phyloP scores from a whole-genome alignment of 768 basidiomycete species.

The Rhodotorula taiwanensis region DNA sequence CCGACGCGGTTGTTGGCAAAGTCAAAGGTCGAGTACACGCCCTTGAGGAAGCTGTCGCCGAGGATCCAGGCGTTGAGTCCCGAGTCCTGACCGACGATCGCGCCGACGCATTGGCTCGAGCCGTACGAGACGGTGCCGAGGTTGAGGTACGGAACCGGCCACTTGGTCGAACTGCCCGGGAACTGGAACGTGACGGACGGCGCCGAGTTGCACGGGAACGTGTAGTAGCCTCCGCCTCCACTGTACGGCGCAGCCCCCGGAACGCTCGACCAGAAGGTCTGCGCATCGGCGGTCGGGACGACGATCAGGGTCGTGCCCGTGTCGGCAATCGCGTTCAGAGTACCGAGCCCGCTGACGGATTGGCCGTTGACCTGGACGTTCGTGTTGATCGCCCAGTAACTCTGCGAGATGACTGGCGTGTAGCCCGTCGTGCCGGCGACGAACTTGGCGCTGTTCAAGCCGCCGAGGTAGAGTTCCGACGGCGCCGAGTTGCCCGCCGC shows the following conservation, averaged over 20 bases:
- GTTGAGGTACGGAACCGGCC: slow-evolving; percentile 43
- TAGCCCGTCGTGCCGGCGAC: slow-evolving; percentile 40
- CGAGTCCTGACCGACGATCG: slow-evolving; percentile 32
- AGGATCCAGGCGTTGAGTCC: slow-evolving; percentile 35
- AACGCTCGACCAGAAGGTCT: slow-evolving; percentile 39
- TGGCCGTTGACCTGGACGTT: slow-evolving; percentile 44
- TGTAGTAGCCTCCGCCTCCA: slow-evolving; percentile 39
- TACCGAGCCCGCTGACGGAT: slow-evolving; percentile 26
- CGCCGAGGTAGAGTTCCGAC: slow-evolving; percentile 45
- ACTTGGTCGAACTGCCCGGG: not conserved
- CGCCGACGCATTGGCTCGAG: slow-evolving; percentile 25
- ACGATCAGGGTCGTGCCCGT: slow-evolving; percentile 37
- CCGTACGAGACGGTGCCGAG: slow-evolving; percentile 43
- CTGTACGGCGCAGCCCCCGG: too few species aligned
- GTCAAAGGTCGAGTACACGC: slow-evolving; percentile 33
- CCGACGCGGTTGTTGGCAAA: slow-evolving; percentile 34
- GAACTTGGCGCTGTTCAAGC: slow-evolving; percentile 41
- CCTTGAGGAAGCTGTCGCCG: slow-evolving; percentile 34
- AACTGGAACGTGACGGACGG: too few species aligned
- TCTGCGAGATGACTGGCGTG: slow-evolving; percentile 37
- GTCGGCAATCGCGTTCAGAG: slow-evolving; percentile 35
- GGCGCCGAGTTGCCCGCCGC: slow-evolving; percentile 14
- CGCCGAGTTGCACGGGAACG: slow-evolving; percentile 39
- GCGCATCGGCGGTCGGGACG: slow-evolving; percentile 42
- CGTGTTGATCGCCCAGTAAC: not conserved